Conservation (phyloP, 768 basidiomycete species). For the Pleurotus giganteus region DNA sequence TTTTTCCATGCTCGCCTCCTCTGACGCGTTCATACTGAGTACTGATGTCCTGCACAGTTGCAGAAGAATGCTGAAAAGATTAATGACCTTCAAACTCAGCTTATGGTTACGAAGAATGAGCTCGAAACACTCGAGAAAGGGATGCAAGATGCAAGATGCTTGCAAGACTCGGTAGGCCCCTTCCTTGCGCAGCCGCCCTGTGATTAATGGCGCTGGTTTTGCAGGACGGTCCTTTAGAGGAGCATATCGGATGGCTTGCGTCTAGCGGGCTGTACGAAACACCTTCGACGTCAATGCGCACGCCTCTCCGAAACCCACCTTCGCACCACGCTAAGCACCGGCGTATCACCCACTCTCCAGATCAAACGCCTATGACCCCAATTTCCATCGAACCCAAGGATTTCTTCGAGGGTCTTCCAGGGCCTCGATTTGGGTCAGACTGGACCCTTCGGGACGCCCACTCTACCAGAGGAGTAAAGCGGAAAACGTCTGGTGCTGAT, state of each 20-base stretch:
- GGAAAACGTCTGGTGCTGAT: constrained; percentile 8
- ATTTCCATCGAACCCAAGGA: neutral
- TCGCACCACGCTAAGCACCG: neutral
- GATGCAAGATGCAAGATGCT: neutral
- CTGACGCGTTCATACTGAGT: neutral
- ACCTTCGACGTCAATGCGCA: neutral
- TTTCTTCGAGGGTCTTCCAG: constrained; percentile 3
- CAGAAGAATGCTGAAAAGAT: constrained; percentile 2
- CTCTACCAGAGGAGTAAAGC: constrained; percentile 7
- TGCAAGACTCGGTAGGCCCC: neutral
- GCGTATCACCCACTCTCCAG: neutral
- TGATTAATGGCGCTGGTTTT: neutral
- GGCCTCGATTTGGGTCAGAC: constrained; percentile 1
- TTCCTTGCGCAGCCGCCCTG: neutral
- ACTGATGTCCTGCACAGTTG: neutral
- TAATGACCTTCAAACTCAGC: neutral
- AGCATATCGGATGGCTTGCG: too few species aligned
- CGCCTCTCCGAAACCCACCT: neutral
- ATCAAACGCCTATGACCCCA: neutral
- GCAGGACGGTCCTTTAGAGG: too few species aligned
- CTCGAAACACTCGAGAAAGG: neutral
- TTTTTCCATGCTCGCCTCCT: neutral
- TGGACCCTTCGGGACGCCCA: neutral
- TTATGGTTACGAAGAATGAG: neutral
- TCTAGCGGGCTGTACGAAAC: neutral